Evolutionary conservation across 2,329 filamentous ascomycete genomes (phyloP), one percentile per base, ranked within the genome.

Genomic region (Albophoma yamanashiensis): DNA sequence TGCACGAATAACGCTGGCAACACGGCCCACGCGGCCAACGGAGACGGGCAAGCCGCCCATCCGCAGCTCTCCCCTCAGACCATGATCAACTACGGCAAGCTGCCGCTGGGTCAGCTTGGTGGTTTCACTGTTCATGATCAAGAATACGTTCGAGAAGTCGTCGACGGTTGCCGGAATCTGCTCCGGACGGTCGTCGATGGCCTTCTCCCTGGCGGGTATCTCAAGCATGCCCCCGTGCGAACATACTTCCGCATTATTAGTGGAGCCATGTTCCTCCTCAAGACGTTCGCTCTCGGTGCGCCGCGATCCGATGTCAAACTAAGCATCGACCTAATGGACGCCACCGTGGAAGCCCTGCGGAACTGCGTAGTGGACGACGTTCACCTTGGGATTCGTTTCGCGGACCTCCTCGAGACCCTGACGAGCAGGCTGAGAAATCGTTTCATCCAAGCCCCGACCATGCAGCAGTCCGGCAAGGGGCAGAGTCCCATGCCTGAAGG

Each of bases 211-310:
- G 83, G 83, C 8, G 88, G 87, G 45, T 92, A 89, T 66, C 84
- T 94, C 53, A 90, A 91, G 69, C 90, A 93, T 68, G 89, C 89
- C 0, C 90, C 90, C 0, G 90, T 94, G 5, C 82, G 90, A 55
- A 93, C 90, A 0, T 93, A 93, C 71, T 92, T 94, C 75, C 85
- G 90, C 60, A 93, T 94, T 70, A 91, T 93, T 64, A 90, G 87
- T 61, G 89, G 90, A 4, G 89, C 89, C 63, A 92, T 93, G 83
- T 92, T 94, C 68, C 73, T 94, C 22, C 81, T 94, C 57, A 94
- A 89, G 75, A 93, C 90, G 0, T 93, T 94, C 72, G 89, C 89
- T 0, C 80, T 94, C 1, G 90, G 90, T 22, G 89, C 89, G 1
- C 87, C 88, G 1, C 88, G 90, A 66, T 86, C 86, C 59, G 89